Conservation (phyloP, 116 monocot genomes). For the Iris pallida region DNA sequence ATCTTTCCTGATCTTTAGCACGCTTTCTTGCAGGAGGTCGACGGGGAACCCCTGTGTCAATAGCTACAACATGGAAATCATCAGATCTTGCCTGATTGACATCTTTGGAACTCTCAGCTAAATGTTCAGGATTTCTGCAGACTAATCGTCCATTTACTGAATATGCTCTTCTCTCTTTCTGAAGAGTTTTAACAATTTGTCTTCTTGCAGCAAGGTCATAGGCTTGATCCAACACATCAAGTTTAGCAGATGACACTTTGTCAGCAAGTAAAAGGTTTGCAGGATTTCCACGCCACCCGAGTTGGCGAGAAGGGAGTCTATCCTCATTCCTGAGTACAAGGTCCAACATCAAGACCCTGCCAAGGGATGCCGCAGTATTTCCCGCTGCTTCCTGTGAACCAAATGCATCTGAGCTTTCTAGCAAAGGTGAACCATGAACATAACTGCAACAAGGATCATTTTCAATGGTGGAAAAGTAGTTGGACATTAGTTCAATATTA, state of each 20-base stretch:
- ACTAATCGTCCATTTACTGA: conserved; percentile 44
- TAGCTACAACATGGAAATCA: conserved; percentile 66
- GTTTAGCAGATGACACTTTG: conserved; percentile 26
- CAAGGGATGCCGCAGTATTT: conserved; percentile 62
- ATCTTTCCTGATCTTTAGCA: conserved; percentile 66
- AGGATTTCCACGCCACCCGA: conserved; percentile 92
- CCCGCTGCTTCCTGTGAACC: conserved; percentile 46
- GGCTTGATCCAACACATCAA: conserved; percentile 35
- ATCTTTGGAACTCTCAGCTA: conserved; percentile 19
- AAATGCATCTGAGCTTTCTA: conserved; percentile 64
- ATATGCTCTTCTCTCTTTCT: conserved; percentile 51
- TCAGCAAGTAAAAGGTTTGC: conserved; percentile 67
- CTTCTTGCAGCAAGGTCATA: conserved; percentile 17
- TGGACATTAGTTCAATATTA: not conserved
- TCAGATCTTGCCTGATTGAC: not conserved
- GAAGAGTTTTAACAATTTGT: conserved; percentile 24
- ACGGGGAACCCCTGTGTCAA: conserved; percentile 88
- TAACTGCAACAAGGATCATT: conserved; percentile 40
- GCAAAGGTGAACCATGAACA: conserved; percentile 79
- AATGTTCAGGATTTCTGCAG: conserved; percentile 12
- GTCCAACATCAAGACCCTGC: conserved; percentile 76
- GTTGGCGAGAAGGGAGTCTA: conserved; percentile 69
- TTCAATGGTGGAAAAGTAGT: not conserved
- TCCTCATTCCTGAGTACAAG: conserved; percentile 94
- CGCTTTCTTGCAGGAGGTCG: conserved; percentile 90